A percentile compares a stretch with the other conserved stretches of the same genome.
Conservation (phyloP, 2,329 filamentous ascomycete genomes). For the Neopestalotiopsis rosae region DNA sequence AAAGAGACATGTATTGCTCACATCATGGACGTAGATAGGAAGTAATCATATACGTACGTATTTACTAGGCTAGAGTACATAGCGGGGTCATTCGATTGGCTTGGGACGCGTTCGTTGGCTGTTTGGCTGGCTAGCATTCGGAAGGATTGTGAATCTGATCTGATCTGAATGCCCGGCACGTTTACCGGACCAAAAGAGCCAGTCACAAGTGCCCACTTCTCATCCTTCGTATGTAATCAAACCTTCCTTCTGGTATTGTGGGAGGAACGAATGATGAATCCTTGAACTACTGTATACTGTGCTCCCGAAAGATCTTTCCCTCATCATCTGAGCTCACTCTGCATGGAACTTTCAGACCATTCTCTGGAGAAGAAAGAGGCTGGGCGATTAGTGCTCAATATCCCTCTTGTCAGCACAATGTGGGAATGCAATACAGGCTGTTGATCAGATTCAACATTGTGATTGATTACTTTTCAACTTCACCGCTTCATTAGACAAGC, state of each 20-base stretch:
- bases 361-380: not conserved
- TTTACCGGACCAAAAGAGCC: not conserved
- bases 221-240: not conserved
- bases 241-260: not conserved
- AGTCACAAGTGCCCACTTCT: not conserved
- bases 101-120: not conserved
- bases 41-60: not conserved
- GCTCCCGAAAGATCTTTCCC: not conserved
- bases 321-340: not conserved
- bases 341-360: not conserved
- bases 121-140: not conserved
- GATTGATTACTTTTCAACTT: not conserved
- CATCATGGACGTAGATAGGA: too few species aligned
- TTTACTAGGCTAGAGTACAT: not conserved
- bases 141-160: not conserved
- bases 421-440: not conserved
- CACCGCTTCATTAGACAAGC: not conserved
- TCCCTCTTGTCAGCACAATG: not conserved
- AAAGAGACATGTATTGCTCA: not conserved
- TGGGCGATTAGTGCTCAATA: not conserved
- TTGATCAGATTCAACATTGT: not conserved
- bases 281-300: not conserved
- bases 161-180: not conserved
- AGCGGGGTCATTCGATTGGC: not conserved
- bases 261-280: not conserved